Evolutionary conservation across 805 yeast species (phyloP), one percentile per base, ranked within the genome.

Genomic region (Starmera quercuum): DNA sequence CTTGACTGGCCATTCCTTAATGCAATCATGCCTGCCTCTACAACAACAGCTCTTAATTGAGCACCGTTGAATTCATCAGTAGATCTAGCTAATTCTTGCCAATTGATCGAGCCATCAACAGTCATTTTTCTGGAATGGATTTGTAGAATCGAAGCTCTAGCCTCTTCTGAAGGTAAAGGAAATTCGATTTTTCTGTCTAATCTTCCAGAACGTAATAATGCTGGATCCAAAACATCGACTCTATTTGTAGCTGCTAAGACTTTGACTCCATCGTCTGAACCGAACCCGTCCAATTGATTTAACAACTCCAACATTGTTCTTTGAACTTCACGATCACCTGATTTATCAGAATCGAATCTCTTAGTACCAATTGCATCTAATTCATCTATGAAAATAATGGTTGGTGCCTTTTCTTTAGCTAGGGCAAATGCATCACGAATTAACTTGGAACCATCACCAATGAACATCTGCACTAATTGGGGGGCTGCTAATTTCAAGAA

Each of bases 21-120:
- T 2, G 98, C 99, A 63, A 92, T 92, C 99, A 92, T 92, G 55
- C 99, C 99, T 6, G 99, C 98, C 61, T 92, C 99, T 16, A 92
- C 98, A 7, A 97, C 88, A 28, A 92, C 99, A 2, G 98, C 98
- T 66, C 92, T 92, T 57, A 92, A 70, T 63, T 92, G 98, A 2
- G 99, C 99, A 56, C 99, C 99, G 54, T 92, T 92, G 61, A 92
- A 92, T 63, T 92, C 99, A 59, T 92, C 98, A 0, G 98, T 92
- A 7, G 95, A 84, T 57, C 98, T 75, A 4, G 99, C 97, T 56
- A 92, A 74, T 66, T 92, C 98, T 60, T 87, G 84, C 98, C 98
- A 92, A 64, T 92, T 92, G 43, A 92, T 87, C 26, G 83, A 78
- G 39, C 76, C 81, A 58, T 86, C 95, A 38, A 88, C 83, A 31